Evolutionary conservation across 1,284 basidiomycete genomes (phyloP).

Genomic region (Tylopilus sp.): DNA sequence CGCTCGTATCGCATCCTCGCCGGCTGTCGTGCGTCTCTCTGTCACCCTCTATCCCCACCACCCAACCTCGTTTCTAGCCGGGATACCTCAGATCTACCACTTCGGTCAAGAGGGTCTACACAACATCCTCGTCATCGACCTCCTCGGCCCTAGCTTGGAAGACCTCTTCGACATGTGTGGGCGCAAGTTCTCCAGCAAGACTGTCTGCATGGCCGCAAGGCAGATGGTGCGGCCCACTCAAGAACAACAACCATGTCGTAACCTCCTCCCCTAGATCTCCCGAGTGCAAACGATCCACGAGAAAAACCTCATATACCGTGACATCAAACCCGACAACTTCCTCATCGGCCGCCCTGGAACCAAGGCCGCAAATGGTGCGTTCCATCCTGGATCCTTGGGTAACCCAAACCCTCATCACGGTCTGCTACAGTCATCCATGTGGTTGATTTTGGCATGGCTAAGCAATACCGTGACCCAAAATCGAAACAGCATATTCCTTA

Average conservation of each 20-base stretch:
- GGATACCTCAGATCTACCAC: slow-evolving; percentile 96
- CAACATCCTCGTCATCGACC: slow-evolving; percentile 95
- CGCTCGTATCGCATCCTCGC: slow-evolving; percentile 94
- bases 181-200: slow-evolving; percentile 94
- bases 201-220: slow-evolving; percentile 96
- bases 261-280: slow-evolving; percentile 61
- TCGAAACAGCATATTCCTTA: slow-evolving; percentile 98
- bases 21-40: slow-evolving; percentile 75
- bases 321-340: slow-evolving; percentile 99
- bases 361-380: slow-evolving; percentile 71
- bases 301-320: slow-evolving; percentile 97
- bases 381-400: neutral
- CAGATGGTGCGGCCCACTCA: slow-evolving; percentile 72
- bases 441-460: slow-evolving; percentile 97
- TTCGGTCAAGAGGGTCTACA: slow-evolving; percentile 98
- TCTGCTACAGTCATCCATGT: slow-evolving; percentile 63
- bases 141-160: slow-evolving; percentile 95
- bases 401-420: neutral
- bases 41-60: slow-evolving; percentile 7
- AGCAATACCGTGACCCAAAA: slow-evolving; percentile 98
- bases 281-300: slow-evolving; percentile 97
- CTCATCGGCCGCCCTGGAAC: slow-evolving; percentile 89
- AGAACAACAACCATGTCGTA: slow-evolving; percentile 1
- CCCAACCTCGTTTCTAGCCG: slow-evolving; percentile 48
- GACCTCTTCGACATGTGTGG: slow-evolving; percentile 98